Base-by-base conservation (phyloP, 2,329 filamentous ascomycete species). In the Gaeumannomyces sp. region DNA sequence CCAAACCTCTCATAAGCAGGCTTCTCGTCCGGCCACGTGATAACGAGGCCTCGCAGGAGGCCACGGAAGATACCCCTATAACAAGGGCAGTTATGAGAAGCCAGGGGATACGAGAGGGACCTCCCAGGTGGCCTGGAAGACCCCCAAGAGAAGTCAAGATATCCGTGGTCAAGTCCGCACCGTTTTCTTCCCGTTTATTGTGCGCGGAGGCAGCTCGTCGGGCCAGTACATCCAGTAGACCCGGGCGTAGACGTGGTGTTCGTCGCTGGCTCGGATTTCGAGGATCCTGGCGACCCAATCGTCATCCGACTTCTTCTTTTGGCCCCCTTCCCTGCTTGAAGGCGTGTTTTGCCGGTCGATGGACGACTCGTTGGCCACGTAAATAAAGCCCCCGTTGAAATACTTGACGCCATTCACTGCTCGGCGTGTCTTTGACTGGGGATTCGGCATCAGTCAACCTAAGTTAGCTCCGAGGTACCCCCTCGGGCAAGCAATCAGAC, bases 161-260 rank as follows among this genome's bases (percentile, higher is more conserved):
- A 29, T 29, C 29, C 29, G 29, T 29, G 29, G 29, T 29, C 29
- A 29, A 29, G 29, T 29, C 29, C 29, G 29, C n/a, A n/a, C n/a
- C n/a, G n/a, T n/a, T n/a, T 77, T 83, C 72, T 79, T 84, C 33
- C 80, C 81, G 62, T 85, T 82, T 61, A 78, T 73, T 0, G 83
- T 85, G 50, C 85, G 85, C 0, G 74, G 70, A 0, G 85, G 85
- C 6, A 92, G 77, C 73, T 92, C 89, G 67, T 91, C 87, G 0
- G 89, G 89, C 78, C 87, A 87, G 73, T 92, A 91, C 79, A 91
- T 85, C 89, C 89, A 92, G 68, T 86, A 89, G 1, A 93, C 85
- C 53, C 91, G 82, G 22, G 92, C 85, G 73, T 89, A 94, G 61
- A 95, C 91, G 72, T 93, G 88, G 66, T 89, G 83, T 66, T 86